Evolutionary conservation across 768 basidiomycete genomes (phyloP).

Genomic region (Cubamyces lactineus): DNA sequence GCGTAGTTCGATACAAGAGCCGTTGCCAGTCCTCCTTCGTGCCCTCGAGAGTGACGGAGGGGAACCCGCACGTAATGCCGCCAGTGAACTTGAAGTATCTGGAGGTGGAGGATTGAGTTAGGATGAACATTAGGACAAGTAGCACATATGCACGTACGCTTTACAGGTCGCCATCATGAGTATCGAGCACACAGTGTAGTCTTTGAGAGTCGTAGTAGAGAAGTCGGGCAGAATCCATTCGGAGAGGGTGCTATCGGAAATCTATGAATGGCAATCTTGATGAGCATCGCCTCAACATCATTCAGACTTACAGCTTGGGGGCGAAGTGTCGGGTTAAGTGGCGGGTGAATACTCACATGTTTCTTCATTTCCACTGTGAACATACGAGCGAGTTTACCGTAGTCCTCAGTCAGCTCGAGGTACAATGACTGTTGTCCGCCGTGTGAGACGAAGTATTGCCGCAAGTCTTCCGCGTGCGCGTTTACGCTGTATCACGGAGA

Average conservation of each 20-base stretch:
- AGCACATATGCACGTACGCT: neutral
- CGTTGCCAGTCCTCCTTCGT: constrained; percentile 30
- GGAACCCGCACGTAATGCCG: constrained; percentile 31
- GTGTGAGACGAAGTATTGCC: constrained; percentile 40
- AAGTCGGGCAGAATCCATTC: constrained; percentile 37
- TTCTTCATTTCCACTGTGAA: constrained; percentile 34
- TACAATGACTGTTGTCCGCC: constrained; percentile 37
- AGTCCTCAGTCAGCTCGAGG: constrained; percentile 32
- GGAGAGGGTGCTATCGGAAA: constrained; percentile 31
- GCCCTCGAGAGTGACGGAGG: constrained; percentile 32
- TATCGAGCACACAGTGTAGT: constrained; percentile 32
- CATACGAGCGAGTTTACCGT: constrained; percentile 33
- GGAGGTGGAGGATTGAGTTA: neutral
- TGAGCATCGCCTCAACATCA: too few species aligned
- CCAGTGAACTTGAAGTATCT: constrained; percentile 30
- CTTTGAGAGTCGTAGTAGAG: constrained; percentile 36
- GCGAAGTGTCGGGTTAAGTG: too few species aligned
- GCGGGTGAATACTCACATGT: constrained; percentile 5
- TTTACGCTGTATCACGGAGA: constrained; percentile 23
- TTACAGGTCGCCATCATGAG: constrained; percentile 37
- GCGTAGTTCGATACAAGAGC: constrained; percentile 25
- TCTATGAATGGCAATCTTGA: constrained; percentile 1
- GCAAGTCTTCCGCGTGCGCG: constrained; percentile 37
- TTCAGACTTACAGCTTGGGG: neutral
- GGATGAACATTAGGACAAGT: too few species aligned